A percentile compares a stretch with the other conserved stretches of the same genome.
Conservation (phyloP, 2,329 filamentous ascomycete species). For the Penicillium sclerotiorum region DNA sequence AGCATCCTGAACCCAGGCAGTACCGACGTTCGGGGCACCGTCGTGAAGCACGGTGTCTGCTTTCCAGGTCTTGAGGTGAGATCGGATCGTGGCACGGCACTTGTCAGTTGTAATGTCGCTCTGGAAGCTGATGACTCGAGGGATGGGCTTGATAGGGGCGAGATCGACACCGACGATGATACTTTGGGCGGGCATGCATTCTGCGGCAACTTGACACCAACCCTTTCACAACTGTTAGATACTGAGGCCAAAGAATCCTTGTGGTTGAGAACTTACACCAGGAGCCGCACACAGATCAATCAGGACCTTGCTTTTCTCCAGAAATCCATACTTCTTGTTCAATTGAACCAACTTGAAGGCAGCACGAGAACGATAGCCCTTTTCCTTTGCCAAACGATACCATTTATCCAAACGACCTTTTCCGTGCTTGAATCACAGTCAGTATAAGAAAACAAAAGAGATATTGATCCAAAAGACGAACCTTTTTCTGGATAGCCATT, state of each 20-base stretch:
- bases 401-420: conserved; percentile 98
- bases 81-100: conserved; percentile 83
- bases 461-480: conserved; percentile 29
- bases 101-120: conserved; percentile 98
- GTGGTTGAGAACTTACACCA: conserved; percentile 62
- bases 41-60: conserved; percentile 95
- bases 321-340: conserved; percentile 98
- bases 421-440: conserved; percentile 63
- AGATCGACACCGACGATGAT: conserved; percentile 95
- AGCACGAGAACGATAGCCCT: conserved; percentile 92
- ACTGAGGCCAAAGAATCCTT: neutral
- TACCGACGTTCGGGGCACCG: conserved; percentile 96
- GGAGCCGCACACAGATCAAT: conserved; percentile 97
- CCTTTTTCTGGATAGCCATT: conserved; percentile 98
- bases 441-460: conserved; percentile 26
- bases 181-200: conserved; percentile 87
- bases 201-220: conserved; percentile 97
- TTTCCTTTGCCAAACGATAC: conserved; percentile 98
- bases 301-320: conserved; percentile 94
- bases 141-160: conserved; percentile 92
- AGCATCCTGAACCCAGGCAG: conserved; percentile 96
- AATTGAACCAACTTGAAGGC: conserved; percentile 98
- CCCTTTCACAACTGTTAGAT: conserved; percentile 44
- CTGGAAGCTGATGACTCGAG: conserved; percentile 91
- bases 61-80: conserved; percentile 94